These are phyloP conservation scores for Cryphonectria carpinicola DNA, from an alignment of 2,329 filamentous ascomycete genomes.

Conservation along the genomic window DNA sequence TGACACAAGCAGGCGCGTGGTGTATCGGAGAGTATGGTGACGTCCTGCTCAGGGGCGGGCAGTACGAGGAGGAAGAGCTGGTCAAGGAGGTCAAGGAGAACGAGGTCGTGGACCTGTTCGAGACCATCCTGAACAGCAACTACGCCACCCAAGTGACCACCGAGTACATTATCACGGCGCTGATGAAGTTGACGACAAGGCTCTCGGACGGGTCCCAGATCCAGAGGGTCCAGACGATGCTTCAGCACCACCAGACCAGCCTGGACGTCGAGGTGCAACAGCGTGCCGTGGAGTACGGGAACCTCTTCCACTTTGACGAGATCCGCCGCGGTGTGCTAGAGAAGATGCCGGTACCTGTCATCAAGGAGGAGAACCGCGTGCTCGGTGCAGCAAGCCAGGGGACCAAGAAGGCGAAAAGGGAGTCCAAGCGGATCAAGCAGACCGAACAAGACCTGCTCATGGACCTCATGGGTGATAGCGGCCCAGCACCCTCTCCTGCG, in stretches of 20 bases:
- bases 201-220: constrained; percentile 83
- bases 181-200: constrained; percentile 93
- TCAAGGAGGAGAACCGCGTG: constrained; percentile 91
- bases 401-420: constrained; percentile 71
- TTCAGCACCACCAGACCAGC: constrained; percentile 80
- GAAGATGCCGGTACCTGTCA: constrained; percentile 97
- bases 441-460: constrained; percentile 90
- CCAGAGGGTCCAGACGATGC: constrained; percentile 78
- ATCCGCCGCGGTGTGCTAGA: constrained; percentile 90
- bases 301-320: constrained; percentile 88
- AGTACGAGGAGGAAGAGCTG: constrained; percentile 92
- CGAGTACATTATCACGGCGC: constrained; percentile 92
- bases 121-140: constrained; percentile 88
- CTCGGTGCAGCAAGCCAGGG: constrained; percentile 76
- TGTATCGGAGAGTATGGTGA: constrained; percentile 98
- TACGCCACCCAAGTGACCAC: constrained; percentile 90
- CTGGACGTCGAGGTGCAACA: constrained; percentile 96
- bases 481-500: constrained; percentile 61
- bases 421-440: constrained; percentile 77
- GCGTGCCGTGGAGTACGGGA: constrained; percentile 91
- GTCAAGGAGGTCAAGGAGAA: constrained; percentile 80
- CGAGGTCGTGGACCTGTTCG: constrained; percentile 92
- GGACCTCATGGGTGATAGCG: constrained; percentile 83
- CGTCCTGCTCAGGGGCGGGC: constrained; percentile 81
- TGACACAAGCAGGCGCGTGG: constrained; percentile 93